phyloP scores from a whole-genome alignment of 2,329 filamentous ascomycete genomes.

The Alternaria rosae region DNA sequence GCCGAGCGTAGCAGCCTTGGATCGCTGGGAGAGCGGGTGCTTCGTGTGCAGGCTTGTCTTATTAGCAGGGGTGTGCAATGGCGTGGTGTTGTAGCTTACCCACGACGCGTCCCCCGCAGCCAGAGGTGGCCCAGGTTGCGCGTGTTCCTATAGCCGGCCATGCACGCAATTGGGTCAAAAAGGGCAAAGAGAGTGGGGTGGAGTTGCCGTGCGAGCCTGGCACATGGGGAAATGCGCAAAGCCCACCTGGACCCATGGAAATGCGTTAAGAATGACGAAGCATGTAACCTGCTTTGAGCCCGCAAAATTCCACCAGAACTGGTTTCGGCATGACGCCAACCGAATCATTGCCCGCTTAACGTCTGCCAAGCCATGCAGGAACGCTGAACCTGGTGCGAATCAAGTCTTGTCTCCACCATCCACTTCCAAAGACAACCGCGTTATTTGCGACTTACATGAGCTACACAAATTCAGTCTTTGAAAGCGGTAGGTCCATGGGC shows the following conservation, averaged over 20 bases:
- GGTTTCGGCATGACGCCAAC: slow-evolving; percentile 27
- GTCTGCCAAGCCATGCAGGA: slow-evolving; percentile 34
- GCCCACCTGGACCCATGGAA: slow-evolving; percentile 30
- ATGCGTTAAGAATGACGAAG: slow-evolving; percentile 41
- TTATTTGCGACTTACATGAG: neutral
- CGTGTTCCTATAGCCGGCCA: slow-evolving; percentile 36
- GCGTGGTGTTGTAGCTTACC: slow-evolving; percentile 22
- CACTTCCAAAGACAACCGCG: neutral
- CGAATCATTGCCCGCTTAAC: slow-evolving; percentile 19
- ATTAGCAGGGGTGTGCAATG: slow-evolving; percentile 13
- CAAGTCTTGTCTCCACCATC: neutral
- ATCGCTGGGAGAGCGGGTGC: slow-evolving; percentile 17
- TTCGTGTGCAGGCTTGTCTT: slow-evolving; percentile 33
- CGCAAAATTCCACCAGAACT: slow-evolving; percentile 23
- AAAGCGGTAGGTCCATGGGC: neutral
- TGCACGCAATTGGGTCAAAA: slow-evolving; percentile 13
- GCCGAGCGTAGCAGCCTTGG: slow-evolving; percentile 21
- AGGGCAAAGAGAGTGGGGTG: slow-evolving; percentile 1
- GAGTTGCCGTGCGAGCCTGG: neutral
- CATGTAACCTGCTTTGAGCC: slow-evolving; percentile 16
- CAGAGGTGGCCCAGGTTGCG: slow-evolving; percentile 36
- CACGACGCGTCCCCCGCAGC: slow-evolving; percentile 40
- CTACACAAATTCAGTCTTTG: neutral
- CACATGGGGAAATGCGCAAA: slow-evolving; percentile 10
- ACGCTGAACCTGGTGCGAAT: slow-evolving; percentile 9